These are phyloP conservation scores for Gomphus sp. DNA, from an alignment of 1,284 basidiomycete genomes.

Conservation along the genomic window DNA sequence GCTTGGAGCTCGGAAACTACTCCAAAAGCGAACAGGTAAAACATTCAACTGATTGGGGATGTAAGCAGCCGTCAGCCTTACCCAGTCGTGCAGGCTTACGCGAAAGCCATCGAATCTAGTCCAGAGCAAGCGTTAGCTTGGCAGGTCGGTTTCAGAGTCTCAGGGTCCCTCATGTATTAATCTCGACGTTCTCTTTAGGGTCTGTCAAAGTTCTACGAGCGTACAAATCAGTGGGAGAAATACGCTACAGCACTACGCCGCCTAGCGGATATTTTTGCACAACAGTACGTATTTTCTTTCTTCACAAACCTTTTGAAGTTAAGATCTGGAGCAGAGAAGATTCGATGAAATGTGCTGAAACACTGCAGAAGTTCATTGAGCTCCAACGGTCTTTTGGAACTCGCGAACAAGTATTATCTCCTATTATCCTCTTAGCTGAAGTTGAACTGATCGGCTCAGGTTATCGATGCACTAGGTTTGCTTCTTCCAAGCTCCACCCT, in stretches of 20 bases:
- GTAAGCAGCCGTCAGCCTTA: not conserved
- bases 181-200: constrained; percentile 35
- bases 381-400: constrained; percentile 54
- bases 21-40: constrained; percentile 79
- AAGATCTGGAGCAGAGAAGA: constrained; percentile 48
- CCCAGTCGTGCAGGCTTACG: constrained; percentile 49
- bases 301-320: not conserved
- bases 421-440: constrained; percentile 5
- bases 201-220: constrained; percentile 66
- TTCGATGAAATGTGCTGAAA: constrained; percentile 69
- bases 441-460: constrained; percentile 28
- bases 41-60: not conserved
- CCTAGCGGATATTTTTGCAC: constrained; percentile 44
- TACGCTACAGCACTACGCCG: constrained; percentile 44
- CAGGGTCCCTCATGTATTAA: not conserved
- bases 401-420: constrained; percentile 38
- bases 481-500: constrained; percentile 72
- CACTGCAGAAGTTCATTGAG: constrained; percentile 69
- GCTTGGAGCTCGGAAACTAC: constrained; percentile 59
- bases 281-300: constrained; percentile 35
- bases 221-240: constrained; percentile 50
- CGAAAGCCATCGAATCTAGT: constrained; percentile 57
- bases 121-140: constrained; percentile 63
- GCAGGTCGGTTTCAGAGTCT: constrained; percentile 46
- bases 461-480: constrained; percentile 57